These are phyloP conservation scores for Craterostigma plantagineum DNA, from an alignment of 257 asterid genomes.

Conservation along the genomic window DNA sequence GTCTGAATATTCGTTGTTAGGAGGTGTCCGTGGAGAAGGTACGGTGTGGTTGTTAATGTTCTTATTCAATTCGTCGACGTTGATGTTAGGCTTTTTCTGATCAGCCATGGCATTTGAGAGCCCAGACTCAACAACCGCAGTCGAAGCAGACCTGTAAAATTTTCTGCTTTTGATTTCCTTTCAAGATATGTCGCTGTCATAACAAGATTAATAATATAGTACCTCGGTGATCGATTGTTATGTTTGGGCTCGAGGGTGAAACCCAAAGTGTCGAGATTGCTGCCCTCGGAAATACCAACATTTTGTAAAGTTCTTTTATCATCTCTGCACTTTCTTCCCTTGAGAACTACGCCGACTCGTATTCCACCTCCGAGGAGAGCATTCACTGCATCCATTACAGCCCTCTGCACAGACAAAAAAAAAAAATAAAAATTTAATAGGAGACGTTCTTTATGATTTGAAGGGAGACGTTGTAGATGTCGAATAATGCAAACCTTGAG, in stretches of 20 bases:
- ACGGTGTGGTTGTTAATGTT: slow-evolving; percentile 8
- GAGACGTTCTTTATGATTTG: no score
- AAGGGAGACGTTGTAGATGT: slow-evolving; percentile 2
- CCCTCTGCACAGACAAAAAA: slow-evolving; percentile 32
- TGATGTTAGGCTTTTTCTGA: slow-evolving; percentile 16
- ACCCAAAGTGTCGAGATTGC: slow-evolving; percentile 40
- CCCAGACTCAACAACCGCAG: slow-evolving; percentile 35
- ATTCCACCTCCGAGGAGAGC: slow-evolving; percentile 49
- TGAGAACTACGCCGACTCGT: slow-evolving; percentile 54
- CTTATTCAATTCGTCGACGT: slow-evolving; percentile 9
- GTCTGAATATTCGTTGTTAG: slow-evolving; percentile 15
- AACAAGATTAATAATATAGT: neutral
- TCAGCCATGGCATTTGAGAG: slow-evolving; percentile 23
- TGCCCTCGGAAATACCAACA: slow-evolving; percentile 47
- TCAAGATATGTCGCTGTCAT: neutral
- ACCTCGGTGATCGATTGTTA: neutral
- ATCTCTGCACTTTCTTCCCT: slow-evolving; percentile 61
- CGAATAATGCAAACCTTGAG: slow-evolving; percentile 51
- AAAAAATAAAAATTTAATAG: slow-evolving; percentile 8
- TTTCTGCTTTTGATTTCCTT: neutral
- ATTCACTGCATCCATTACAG: slow-evolving; percentile 59
- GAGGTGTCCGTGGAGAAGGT: slow-evolving; percentile 18
- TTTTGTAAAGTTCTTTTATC: slow-evolving; percentile 51
- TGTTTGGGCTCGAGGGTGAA: slow-evolving; percentile 45
- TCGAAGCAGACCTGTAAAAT: slow-evolving; percentile 32